phyloP scores from a whole-genome alignment of 139 green algal species.

The Coelastrella sp. region DNA sequence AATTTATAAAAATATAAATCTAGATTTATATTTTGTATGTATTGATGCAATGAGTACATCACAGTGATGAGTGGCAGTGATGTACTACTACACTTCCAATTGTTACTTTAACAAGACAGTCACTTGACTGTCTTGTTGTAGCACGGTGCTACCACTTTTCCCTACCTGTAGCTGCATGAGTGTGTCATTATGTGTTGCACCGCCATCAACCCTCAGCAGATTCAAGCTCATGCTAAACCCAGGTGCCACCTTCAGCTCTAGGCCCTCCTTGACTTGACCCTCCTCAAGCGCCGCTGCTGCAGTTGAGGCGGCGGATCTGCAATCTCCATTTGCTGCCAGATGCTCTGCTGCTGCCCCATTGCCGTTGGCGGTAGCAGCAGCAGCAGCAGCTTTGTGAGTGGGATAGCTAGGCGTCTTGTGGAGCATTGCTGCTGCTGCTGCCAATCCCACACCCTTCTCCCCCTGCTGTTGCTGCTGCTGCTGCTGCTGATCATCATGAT shows the following conservation, averaged over 20 bases:
- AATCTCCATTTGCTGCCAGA: background rate
- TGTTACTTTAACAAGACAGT: too few relatives aligned
- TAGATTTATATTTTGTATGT: too few relatives aligned
- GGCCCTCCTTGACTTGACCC: background rate
- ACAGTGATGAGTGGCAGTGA: too few relatives aligned
- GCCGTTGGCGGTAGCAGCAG: background rate
- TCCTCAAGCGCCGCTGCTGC: background rate
- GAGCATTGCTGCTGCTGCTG: slow-evolving; percentile 18
- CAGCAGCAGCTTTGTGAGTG: background rate
- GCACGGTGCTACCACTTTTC: background rate
- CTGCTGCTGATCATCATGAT: background rate
- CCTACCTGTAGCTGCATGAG: slow-evolving; percentile 95
- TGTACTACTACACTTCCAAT: too few relatives aligned
- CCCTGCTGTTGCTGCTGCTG: background rate
- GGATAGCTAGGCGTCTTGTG: background rate
- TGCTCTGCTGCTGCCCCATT: background rate
- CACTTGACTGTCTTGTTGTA: too few relatives aligned
- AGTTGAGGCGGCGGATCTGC: background rate
- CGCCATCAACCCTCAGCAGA: slow-evolving; percentile 92
- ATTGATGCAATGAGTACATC: too few relatives aligned
- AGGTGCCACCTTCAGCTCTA: background rate
- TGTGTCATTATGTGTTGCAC: slow-evolving; percentile 85
- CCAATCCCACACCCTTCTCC: background rate
- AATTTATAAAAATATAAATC: too few relatives aligned
- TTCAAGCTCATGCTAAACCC: slow-evolving; percentile 38